Conservation (phyloP, 192 early-diverging fungal species). For the Mortierella antarctica region DNA sequence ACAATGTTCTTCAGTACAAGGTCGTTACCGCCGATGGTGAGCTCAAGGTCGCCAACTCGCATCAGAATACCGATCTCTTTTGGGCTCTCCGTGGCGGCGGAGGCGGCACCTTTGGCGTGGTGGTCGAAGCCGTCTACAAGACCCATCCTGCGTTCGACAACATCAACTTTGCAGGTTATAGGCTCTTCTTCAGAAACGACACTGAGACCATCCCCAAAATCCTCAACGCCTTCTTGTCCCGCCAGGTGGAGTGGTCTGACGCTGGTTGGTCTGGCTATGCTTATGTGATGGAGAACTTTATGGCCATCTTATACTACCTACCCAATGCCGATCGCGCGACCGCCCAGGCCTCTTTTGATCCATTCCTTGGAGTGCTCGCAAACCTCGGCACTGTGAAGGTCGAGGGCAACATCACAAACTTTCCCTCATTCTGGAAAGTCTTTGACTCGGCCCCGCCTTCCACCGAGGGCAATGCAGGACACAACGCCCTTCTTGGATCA, state of each 20-base stretch:
- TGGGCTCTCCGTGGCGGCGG: constrained; percentile 73
- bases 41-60: constrained; percentile 44
- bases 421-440: constrained; percentile 12
- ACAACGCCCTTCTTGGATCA: constrained; percentile 37
- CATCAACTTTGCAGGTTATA: background rate
- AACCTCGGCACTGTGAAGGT: constrained; percentile 5
- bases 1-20: constrained; percentile 62
- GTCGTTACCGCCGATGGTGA: constrained; percentile 64
- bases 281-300: background rate
- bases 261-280: constrained; percentile 38
- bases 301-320: constrained; percentile 6
- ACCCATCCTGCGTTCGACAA: constrained; percentile 24
- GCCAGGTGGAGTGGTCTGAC: constrained; percentile 17
- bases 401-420: background rate
- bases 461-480: constrained; percentile 10
- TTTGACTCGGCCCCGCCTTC: background rate
- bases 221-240: constrained; percentile 3
- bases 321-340: background rate
- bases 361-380: constrained; percentile 1
- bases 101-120: constrained; percentile 45
- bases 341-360: background rate
- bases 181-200: background rate
- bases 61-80: constrained; percentile 62
- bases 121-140: constrained; percentile 34
- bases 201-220: constrained; percentile 6